Percentiles rank a stretch among this genome's conserved stretches.
Evolutionary conservation across 768 basidiomycete species (phyloP).

Genomic region (Steccherinum ochraceum): DNA sequence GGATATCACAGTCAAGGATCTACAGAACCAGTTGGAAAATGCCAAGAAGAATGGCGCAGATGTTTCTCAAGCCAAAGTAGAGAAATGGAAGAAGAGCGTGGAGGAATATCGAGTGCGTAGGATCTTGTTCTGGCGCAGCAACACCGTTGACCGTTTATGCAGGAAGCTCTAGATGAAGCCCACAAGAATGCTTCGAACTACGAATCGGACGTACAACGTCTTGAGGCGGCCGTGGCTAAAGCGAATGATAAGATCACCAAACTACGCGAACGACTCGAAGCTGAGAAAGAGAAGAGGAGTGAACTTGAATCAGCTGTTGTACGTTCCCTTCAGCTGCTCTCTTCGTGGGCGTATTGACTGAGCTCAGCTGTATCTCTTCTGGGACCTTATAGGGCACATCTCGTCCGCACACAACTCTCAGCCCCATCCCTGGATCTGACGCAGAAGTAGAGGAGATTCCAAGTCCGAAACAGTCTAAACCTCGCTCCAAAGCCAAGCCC

Average conservation of each 20-base stretch:
- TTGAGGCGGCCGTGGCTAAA: conserved; percentile 17
- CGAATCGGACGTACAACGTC: conserved; percentile 35
- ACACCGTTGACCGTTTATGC: not conserved
- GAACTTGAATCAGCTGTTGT: too few relatives aligned
- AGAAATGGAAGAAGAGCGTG: conserved; percentile 25
- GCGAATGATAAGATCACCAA: conserved; percentile 30
- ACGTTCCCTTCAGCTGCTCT: too few relatives aligned
- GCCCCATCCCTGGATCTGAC: not conserved
- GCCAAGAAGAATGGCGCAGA: conserved; percentile 13
- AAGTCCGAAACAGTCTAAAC: not conserved
- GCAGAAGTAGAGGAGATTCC: not conserved
- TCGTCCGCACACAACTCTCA: not conserved
- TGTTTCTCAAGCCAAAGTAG: conserved; percentile 5
- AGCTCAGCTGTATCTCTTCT: too few relatives aligned
- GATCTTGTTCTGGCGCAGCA: conserved; percentile 1
- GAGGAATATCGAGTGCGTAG: conserved; percentile 18
- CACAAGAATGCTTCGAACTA: conserved; percentile 27
- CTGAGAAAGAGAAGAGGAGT: conserved; percentile 15
- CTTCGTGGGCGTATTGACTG: too few relatives aligned
- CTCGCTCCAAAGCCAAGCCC: not conserved
- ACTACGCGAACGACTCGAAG: conserved; percentile 26
- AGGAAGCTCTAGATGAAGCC: conserved; percentile 35
- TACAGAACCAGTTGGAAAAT: conserved; percentile 30
- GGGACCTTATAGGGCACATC: too few relatives aligned
- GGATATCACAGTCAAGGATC: conserved; percentile 45